These are phyloP conservation scores for Ustilago sp. DNA, from an alignment of 1,284 basidiomycete species.

Conservation along the genomic window DNA sequence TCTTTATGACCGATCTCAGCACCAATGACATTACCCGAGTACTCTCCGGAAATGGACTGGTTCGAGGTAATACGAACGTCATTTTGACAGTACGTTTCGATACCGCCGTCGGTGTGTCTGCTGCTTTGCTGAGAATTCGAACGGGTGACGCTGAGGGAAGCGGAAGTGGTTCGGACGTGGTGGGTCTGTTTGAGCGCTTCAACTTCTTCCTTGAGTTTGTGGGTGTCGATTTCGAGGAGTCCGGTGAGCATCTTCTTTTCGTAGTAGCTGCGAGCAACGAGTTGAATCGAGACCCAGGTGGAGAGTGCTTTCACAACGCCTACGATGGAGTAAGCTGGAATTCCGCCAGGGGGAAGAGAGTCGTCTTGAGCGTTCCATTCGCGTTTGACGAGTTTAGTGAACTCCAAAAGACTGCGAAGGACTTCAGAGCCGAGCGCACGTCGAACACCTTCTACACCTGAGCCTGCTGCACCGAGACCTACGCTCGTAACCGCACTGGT, in stretches of 20 bases:
- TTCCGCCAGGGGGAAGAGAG: constrained; percentile 60
- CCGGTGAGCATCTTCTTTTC: constrained; percentile 52
- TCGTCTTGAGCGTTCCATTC: constrained; percentile 59
- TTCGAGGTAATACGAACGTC: constrained; percentile 59
- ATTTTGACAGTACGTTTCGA: constrained; percentile 3
- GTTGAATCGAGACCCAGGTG: constrained; percentile 61
- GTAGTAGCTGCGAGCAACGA: constrained; percentile 56
- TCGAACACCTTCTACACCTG: constrained; percentile 55
- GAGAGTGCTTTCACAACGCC: constrained; percentile 57
- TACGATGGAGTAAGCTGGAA: constrained; percentile 58
- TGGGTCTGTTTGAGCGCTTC: constrained; percentile 30
- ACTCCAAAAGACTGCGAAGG: constrained; percentile 49
- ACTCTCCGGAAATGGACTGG: constrained; percentile 31
- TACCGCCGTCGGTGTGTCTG: background rate
- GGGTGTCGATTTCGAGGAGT: constrained; percentile 45
- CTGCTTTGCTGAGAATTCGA: background rate
- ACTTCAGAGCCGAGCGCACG: constrained; percentile 58
- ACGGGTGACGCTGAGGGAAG: constrained; percentile 18
- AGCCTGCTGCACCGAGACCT: constrained; percentile 55
- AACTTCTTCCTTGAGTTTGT: constrained; percentile 39
- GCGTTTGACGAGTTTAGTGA: constrained; percentile 57
- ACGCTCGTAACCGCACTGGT: constrained; percentile 59
- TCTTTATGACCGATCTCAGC: constrained; percentile 57
- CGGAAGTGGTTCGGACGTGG: constrained; percentile 21
- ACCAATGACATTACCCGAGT: constrained; percentile 57